phyloP scores from a whole-genome alignment of 192 early-diverging fungal species.

The Coemansia sp. region DNA sequence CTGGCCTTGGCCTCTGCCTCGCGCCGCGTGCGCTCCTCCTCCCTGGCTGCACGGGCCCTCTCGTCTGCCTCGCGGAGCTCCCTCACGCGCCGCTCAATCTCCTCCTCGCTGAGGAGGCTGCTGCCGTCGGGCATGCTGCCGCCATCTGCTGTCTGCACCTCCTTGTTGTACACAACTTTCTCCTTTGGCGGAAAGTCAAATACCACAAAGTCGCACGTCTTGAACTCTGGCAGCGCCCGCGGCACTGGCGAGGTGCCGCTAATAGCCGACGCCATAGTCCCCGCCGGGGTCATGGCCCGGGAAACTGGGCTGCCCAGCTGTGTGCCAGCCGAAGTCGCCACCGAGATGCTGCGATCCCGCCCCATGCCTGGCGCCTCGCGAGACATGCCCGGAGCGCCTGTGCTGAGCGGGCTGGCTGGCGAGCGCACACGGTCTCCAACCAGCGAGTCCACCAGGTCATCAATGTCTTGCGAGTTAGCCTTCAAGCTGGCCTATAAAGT shows the following conservation, averaged over 20 bases:
- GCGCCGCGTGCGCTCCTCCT: constrained; percentile 54
- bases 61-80: constrained; percentile 51
- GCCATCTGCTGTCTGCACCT: constrained; percentile 67
- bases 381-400: constrained; percentile 10
- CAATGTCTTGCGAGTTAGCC: constrained; percentile 66
- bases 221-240: constrained; percentile 59
- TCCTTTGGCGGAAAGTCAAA: constrained; percentile 88
- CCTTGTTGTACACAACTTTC: constrained; percentile 86
- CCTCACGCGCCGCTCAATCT: constrained; percentile 44
- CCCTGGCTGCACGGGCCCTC: constrained; percentile 19
- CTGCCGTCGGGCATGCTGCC: constrained; percentile 25
- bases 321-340: constrained; percentile 35
- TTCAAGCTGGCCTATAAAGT: constrained; percentile 17
- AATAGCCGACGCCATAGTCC: background rate
- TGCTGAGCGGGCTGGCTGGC: constrained; percentile 12
- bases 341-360: constrained; percentile 40
- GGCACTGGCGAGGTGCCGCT: background rate
- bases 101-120: constrained; percentile 42
- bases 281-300: constrained; percentile 15
- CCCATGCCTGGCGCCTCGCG: constrained; percentile 17
- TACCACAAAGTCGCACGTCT: constrained; percentile 69
- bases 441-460: constrained; percentile 82
- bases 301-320: constrained; percentile 27
- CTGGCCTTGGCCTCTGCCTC: constrained; percentile 63
- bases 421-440: constrained; percentile 58